Evolutionary conservation across 164 flowering plant species (phyloP), one percentile per base, ranked within the genome.

Genomic region (Buxus sempervirens): DNA sequence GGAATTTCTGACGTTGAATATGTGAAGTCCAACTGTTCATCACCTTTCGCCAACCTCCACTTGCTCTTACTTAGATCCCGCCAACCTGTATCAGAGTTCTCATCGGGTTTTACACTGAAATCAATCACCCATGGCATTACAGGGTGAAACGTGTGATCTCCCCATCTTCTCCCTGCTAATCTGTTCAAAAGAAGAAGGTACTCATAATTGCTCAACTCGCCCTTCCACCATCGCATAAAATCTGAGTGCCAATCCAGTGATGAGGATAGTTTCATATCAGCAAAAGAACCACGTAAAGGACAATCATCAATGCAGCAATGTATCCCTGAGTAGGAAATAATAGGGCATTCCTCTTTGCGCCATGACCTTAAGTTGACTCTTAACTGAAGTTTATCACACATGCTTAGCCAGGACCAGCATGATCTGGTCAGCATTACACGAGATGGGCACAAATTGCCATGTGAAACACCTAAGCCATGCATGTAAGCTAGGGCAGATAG

Each of bases 91-190:
- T 86, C 90, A 76, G 82, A 83, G 65, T 76, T 74, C 58, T 85
- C 86, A 76, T 85, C 90, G 32, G 97, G 97, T 78, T 80, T 88
- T 56, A 78, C 71, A 74, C 89, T 92, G 74, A 95, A 95, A 82
- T 92, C 99, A 70, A 92, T 82, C 20, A 95, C 97, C 99, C 99
- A 95, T 36, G 99, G 99, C 99, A 95, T 95, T 24, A 95, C 89
- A 2, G 87, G 76, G 72, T 92, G 90, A 75, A 95, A 92, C 36
- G 94, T 81, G 71, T 88, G 90, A 66, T 95, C 97, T 14, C 97
- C 97, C 97, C 99, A 95, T 76, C 96, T 90, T 85, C 99, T 85
- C 61, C 97, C 99, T 57, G 97, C 97, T 67, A 95, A 76, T 77
- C 77, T 84, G 76, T 90, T 92, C 70, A 95, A 76, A 74, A 87